Base-by-base conservation (phyloP, 2,329 filamentous ascomycete genomes). In the Neonectria sp. region DNA sequence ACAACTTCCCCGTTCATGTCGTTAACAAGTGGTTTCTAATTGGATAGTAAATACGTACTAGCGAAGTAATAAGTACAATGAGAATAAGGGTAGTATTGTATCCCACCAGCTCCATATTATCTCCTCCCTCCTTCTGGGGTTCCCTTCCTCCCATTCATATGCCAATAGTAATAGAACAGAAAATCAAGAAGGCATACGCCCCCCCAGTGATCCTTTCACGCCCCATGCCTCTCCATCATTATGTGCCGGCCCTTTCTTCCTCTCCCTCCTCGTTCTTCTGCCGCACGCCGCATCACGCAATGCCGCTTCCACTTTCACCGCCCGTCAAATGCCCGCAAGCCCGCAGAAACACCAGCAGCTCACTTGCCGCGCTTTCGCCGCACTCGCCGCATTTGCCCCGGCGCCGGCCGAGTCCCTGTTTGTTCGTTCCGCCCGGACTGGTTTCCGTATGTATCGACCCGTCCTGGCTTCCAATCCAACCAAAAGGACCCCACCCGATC, bases 321-420 rank as follows among this genome's bases (percentile, higher is more conserved):
- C 66, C 63, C 67, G 49, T 63, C 64, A 65, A 58, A 37, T 58
- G 58, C 63, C 60, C 24, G 45, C 17, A 58, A 57, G 24, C 24
- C 55, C 62, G 62, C 61, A 60, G 45, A 8, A 25, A 63, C 64
- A 60, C 63, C 69, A 60, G 51, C 63, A 60, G 29, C 58, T 63
- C 53, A 48, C 63, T 68, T 75, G 73, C 73, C 73, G 73, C 73
- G 56, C 59, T 74, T 75, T 72, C 58, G 70, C 73, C 73, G 73
- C 73, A 73, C 46, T 70, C 65, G 70, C 73, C 73, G 71, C 71
- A 59, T 51, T 64, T 69, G 31, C 63, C 71, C 73, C 71, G 61
- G 57, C 63, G 63, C 62, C 67, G 62, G 67, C 65, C 70, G 63
- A 75, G 58, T 68, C 35, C 48, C 52, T 40, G 25, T 24, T 46